Evolutionary conservation across 805 yeast species (phyloP), one percentile per base, ranked within the genome.

Genomic region (Ogataea parapolymorpha): DNA sequence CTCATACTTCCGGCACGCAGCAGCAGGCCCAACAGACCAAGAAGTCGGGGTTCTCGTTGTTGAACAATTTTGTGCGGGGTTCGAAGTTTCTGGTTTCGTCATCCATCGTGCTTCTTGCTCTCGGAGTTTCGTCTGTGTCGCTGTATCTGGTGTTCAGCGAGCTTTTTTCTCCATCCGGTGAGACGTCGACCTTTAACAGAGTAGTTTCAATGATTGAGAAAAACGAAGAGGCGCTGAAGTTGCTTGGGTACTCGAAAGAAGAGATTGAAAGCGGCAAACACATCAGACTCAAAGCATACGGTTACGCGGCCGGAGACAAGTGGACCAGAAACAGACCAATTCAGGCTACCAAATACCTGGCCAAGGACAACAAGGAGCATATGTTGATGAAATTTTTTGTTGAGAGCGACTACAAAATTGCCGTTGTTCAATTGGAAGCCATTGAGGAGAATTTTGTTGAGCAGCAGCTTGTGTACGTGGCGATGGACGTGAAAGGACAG

Each of bases 291-390:
- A 84, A 83, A 58, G 96, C 96, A 0, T 83, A 85, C 56, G 96
- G 96, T 34, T 95, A 85, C 51, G 59, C 50, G 8, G 63, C 78
- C 1, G 70, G 74, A 16, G 91, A 85, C 57, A 79, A 79, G 54
- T 87, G 96, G 91, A 84, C 88, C 6, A 77, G 95, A 67, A 85
- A 85, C 58, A 78, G 96, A 65, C 96, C 96, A 2, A 77, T 86
- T 29, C 78, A 80, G 35, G 78, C 93, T 11, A 75, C 85, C 41
- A 71, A 81, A 45, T 65, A 77, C 41, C 54, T 57, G 0, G 95
- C 84, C 38, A 74, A 77, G 46, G 82, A 82, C 44, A 95, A 95
- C 2, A 77, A 80, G 52, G 93, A 85, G 50, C 95, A 85, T 52
- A 71, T 85, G 53, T 70, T 80, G 44, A 84, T 90, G 93, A 80